Evolutionary conservation across 257 asterid genomes (phyloP), one percentile per base, ranked within the genome.

Genomic region (Primulina eburnea): DNA sequence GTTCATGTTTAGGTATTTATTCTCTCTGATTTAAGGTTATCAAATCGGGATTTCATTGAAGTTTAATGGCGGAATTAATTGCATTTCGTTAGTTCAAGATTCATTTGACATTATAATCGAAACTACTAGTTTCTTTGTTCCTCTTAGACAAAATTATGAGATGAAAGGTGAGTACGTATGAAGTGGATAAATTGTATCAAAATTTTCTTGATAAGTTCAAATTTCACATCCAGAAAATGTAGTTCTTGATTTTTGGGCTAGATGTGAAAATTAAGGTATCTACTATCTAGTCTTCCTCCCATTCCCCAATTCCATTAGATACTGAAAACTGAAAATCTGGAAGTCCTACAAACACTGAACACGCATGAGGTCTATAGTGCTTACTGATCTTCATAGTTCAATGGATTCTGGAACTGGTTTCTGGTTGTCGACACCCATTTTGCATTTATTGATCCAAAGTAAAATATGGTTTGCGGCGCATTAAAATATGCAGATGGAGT

Each of bases 1-100:
- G 38, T 30, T 50, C 40, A 59, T 68, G 73, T 40, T 26, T 64
- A 32, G 75, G 43, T 7, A 67, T 28, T 32, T 50, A 26, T 50
- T 17, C 61, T 9, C 33, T 38, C 32, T 35, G 35, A 62, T 37
- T 78, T 30, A 33, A 29, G 69, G 7, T 38, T 17, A 60, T 34
- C 4, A 24, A 26, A 70, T 37, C 40, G 21, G 11, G 40, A 70
- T 38, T 38, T 38, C 30, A 38, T 16, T 59, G 11, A 60, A 26
- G 40, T n/a, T 69, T 10, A 56, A n/a, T 21, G 40, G 35, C 40
- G 10, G 6, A 55, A 20, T n/a, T 18, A 34, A 24, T 59, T 65
- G 58, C 37, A 58, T 69, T 21, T 33, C n/a, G 9, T 26, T 1
- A 11, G 12, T 69, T 58, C 26, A 57, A 55, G 38, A 20, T 55